Evolutionary conservation across 2,329 filamentous ascomycete genomes (phyloP), one percentile per base, ranked within the genome.

Genomic region (Exophiala alcalophila): DNA sequence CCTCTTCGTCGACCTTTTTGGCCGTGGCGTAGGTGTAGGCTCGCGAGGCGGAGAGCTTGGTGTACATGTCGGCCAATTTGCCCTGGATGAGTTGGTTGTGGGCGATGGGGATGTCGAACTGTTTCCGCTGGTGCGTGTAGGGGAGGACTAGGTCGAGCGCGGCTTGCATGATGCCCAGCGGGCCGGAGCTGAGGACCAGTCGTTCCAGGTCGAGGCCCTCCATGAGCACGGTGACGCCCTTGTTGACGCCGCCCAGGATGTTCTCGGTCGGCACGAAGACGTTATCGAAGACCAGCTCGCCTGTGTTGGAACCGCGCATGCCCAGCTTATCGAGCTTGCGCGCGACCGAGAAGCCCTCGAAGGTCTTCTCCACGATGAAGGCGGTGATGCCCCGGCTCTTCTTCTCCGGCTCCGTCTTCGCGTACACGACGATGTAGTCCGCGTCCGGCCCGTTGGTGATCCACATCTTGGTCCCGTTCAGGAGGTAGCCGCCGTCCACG

Each of bases 381-480:
- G 91, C 91, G 1, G 91, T 95, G 64, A 98, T 95, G 43, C 92
- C 92, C 68, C 91, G 94, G 52, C 84, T 87, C 1, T 73, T 88
- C 48, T 78, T 81, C 9, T 83, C 77, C 1, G 90, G 90, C 44
- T 83, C 77, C 1, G 91, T 96, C 73, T 97, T 97, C 40, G 91
- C 91, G 65, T 98, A 98, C n/a, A 98, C 89, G 40, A 98, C 81
- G 41, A 97, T 82, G 28, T 84, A 74, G 64, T 95, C 79, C n/a
- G 92, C 92, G 62, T 97, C 90, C 1, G 91, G 91, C 4, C 91
- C 80, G 66, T 98, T 98, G 50, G 91, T 98, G 63, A 98, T 98
- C 91, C 91, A 98, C 91, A 97, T 96, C 75, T 98, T 96, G 48
- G 83, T 86, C 21, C 90, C 91, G 59, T 90, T 88, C 41, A 98